Evolutionary conservation across 2,329 filamentous ascomycete species (phyloP).

Genomic region (Colletotrichum sansevieriae): DNA sequence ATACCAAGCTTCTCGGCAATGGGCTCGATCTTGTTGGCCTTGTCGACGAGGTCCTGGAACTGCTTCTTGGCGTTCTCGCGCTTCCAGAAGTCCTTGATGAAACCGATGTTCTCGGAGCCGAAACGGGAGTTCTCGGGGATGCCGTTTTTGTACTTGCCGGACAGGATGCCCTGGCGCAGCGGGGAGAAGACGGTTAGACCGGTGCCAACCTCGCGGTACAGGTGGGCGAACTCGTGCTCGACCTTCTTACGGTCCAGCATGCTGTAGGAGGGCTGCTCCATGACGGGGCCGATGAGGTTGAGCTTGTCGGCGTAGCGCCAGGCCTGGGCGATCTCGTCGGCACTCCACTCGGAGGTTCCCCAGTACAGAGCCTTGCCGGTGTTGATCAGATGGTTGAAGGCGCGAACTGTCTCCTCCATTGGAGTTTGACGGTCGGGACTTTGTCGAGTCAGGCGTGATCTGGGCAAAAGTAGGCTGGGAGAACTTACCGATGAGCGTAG

Average conservation of each 20-base stretch:
- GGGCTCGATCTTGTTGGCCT: constrained; percentile 70
- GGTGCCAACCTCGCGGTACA: constrained; percentile 71
- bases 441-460: background rate
- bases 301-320: constrained; percentile 72
- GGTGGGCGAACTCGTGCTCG: constrained; percentile 71
- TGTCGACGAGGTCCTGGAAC: constrained; percentile 69
- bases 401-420: constrained; percentile 78
- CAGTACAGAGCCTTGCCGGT: constrained; percentile 78
- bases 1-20: constrained; percentile 75
- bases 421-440: constrained; percentile 73
- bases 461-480: no score
- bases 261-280: constrained; percentile 78
- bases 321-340: constrained; percentile 74
- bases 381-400: constrained; percentile 78
- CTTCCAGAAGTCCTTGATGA: constrained; percentile 66
- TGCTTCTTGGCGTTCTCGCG: constrained; percentile 60
- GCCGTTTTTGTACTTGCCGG: constrained; percentile 76
- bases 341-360: constrained; percentile 78
- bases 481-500: constrained; percentile 70
- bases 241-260: constrained; percentile 72
- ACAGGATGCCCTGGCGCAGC: constrained; percentile 68
- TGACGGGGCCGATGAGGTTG: constrained; percentile 71
- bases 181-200: constrained; percentile 75
- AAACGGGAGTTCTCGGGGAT: constrained; percentile 72
- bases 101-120: constrained; percentile 67